Percentiles rank a stretch among this genome's conserved stretches.
phyloP scores from a whole-genome alignment of 768 basidiomycete species.

The Boletus insuetus region DNA sequence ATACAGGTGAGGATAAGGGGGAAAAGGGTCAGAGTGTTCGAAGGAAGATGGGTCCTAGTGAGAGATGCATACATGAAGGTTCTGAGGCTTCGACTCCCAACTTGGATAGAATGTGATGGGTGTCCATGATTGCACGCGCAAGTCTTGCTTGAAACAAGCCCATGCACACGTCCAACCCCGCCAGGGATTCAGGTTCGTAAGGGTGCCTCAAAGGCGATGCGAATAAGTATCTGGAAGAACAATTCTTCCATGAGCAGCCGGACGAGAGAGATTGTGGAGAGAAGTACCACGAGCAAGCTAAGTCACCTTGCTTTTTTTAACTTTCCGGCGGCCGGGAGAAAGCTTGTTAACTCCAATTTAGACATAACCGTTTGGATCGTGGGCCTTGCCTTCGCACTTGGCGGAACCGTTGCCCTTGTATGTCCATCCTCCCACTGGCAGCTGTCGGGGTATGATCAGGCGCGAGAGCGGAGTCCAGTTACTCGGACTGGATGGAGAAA shows the following conservation, averaged over 20 bases:
- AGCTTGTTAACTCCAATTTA: slow-evolving; percentile 11
- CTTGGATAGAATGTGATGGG: too few relatives aligned
- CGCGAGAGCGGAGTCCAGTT: background rate
- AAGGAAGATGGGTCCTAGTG: too few relatives aligned
- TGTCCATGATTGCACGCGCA: background rate
- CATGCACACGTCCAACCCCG: too few relatives aligned
- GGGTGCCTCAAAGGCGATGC: background rate
- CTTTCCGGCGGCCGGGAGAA: background rate
- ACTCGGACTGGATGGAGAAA: background rate
- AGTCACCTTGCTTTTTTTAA: background rate
- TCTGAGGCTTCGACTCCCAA: too few relatives aligned
- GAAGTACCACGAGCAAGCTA: background rate
- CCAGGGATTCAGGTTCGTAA: too few relatives aligned
- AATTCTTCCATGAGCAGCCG: background rate
- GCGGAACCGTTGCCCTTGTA: background rate
- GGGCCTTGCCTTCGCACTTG: background rate
- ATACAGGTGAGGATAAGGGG: background rate
- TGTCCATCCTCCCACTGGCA: background rate
- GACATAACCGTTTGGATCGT: slow-evolving; percentile 1
- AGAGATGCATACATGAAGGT: too few relatives aligned
- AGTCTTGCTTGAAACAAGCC: too few relatives aligned
- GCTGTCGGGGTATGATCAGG: background rate
- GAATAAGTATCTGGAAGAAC: background rate
- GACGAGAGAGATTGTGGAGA: background rate
- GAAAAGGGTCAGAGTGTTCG: too few relatives aligned